Conservation (phyloP, 352 stramenopile genomes). For the Achlya hypogyna region DNA sequence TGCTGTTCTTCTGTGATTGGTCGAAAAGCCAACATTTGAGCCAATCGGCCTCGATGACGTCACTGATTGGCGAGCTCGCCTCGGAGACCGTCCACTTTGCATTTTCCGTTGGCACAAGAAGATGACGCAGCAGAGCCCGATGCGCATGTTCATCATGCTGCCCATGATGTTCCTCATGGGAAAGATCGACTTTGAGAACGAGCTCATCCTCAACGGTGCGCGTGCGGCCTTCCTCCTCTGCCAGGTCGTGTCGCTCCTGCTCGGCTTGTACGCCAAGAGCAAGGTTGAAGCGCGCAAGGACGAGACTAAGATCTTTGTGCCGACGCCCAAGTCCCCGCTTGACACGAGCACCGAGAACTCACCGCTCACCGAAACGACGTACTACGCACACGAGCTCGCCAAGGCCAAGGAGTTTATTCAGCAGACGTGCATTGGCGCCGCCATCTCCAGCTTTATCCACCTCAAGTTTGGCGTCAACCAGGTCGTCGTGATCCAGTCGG, state of each 20-base stretch:
- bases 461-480: conserved; percentile 82
- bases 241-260: conserved; percentile 48
- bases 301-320: conserved; percentile 70
- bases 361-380: conserved; percentile 71
- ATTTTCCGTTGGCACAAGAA: conserved; percentile 9
- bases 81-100: neutral
- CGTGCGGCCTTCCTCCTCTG: conserved; percentile 55
- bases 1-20: neutral
- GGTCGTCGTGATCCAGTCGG: conserved; percentile 77
- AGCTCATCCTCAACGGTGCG: conserved; percentile 44
- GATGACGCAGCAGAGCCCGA: conserved; percentile 48
- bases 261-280: conserved; percentile 62
- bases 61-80: neutral
- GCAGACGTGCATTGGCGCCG: conserved; percentile 69
- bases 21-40: neutral
- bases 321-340: conserved; percentile 58
- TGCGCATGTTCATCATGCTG: conserved; percentile 77
- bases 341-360: conserved; percentile 70
- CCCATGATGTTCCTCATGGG: conserved; percentile 81
- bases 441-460: conserved; percentile 71
- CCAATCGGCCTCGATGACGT: neutral
- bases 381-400: conserved; percentile 51
- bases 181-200: conserved; percentile 80
- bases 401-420: conserved; percentile 77
- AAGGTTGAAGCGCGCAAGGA: conserved; percentile 69